phyloP scores from a whole-genome alignment of 148 eudicot genomes.

The Silene conica region DNA sequence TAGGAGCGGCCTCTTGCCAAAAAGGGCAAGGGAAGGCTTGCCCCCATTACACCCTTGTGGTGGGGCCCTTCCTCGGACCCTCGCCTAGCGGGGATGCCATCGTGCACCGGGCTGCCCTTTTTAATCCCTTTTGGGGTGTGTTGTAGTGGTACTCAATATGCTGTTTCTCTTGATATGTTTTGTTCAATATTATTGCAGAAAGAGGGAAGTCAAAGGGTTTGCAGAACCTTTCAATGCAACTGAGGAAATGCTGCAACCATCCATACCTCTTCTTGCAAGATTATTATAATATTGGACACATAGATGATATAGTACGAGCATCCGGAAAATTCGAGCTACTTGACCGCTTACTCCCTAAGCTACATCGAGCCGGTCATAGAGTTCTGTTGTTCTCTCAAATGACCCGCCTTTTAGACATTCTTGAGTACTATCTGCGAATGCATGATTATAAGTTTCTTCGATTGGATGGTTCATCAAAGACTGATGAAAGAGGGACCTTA shows the following conservation, averaged over 20 bases:
- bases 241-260: slow-evolving; percentile 96
- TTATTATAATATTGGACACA: slow-evolving; percentile 62
- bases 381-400: slow-evolving; percentile 93
- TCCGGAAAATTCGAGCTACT: slow-evolving; percentile 97
- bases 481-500: slow-evolving; percentile 85
- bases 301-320: slow-evolving; percentile 80
- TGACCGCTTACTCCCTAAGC: slow-evolving; percentile 96
- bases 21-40: too few species aligned
- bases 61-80: too few species aligned
- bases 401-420: slow-evolving; percentile 92
- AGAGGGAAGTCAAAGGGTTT: slow-evolving; percentile 80
- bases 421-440: slow-evolving; percentile 67
- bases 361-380: slow-evolving; percentile 79
- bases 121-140: background rate
- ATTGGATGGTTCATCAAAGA: slow-evolving; percentile 91
- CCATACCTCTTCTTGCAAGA: slow-evolving; percentile 85
- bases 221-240: slow-evolving; percentile 94
- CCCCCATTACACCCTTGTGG: too few species aligned
- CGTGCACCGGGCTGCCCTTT: too few species aligned
- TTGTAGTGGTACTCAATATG: background rate
- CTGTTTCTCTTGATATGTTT: background rate
- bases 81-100: too few species aligned
- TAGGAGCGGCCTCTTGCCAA: too few species aligned
- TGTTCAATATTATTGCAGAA: slow-evolving; percentile 41
- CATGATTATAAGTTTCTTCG: slow-evolving; percentile 78